Evolutionary conservation across 2,329 filamentous ascomycete species (phyloP), one percentile per base, ranked within the genome.

Genomic region (Botrytis sinoallii): DNA sequence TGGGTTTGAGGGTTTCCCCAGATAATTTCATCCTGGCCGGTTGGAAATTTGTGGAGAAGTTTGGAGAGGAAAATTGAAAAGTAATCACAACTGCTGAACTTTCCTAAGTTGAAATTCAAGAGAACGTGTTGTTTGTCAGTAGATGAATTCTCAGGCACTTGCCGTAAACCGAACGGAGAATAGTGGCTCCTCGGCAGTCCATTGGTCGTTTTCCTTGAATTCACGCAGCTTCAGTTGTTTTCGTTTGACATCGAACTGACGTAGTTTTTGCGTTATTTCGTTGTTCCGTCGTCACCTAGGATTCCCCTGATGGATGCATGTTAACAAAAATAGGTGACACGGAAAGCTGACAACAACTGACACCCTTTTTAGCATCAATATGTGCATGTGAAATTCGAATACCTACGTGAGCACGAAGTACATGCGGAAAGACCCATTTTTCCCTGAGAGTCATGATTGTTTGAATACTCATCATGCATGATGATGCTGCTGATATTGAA

Each of bases 301-400:
- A 29, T 67, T 67, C 35, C 52, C 48, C 48, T 55, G 35, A 68
- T 57, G 25, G 35, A 68, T 68, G 35, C 66, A 68, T 42, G 10
- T 42, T 57, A 40, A 38, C 66, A 38, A 68, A 42, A 40, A 68
- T 42, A 22, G 48, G 65, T 25, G 52, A 68, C 44, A 68, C 48
- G 65, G 55, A 57, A 57, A 32, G 46, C 25, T 57, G 48, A 68
- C 55, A 68, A 68, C 48, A 68, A 52, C 64, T 52, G 40, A 57
- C n/a, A 40, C 32, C 29, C 32, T 67, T 66, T 25, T 46, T 12
- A 48, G 32, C n/a, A 67, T 67, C 65, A 52, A 29, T 38, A 14
- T 40, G n/a, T 68, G 48, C 35, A 68, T 55, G 25, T 38, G 32
- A 55, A 40, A 52, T 14, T n/a, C 12, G n/a, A 29, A 57, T 57